A percentile compares a stretch with the other conserved stretches of the same genome.
Evolutionary conservation across 148 eudicot genomes (phyloP).

Genomic region (Fagopyrum homotropicum): DNA sequence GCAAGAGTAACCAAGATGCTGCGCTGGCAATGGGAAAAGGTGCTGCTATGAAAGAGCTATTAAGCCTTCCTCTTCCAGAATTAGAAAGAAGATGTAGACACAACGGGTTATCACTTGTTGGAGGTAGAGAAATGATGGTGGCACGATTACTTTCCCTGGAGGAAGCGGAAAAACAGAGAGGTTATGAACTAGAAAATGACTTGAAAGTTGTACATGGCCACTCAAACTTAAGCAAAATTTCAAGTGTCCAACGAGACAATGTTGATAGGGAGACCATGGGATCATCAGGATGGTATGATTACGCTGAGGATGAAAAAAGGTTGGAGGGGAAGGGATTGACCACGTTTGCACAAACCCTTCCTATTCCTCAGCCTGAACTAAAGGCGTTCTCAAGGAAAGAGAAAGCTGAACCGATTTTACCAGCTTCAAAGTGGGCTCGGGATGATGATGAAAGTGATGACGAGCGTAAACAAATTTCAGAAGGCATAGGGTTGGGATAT

Average conservation of each 20-base stretch:
- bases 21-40: slow-evolving; percentile 93
- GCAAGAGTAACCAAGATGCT: slow-evolving; percentile 63
- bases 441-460: slow-evolving; percentile 82
- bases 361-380: slow-evolving; percentile 50
- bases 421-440: slow-evolving; percentile 95
- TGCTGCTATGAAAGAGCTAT: slow-evolving; percentile 79
- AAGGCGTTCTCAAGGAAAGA: slow-evolving; percentile 45
- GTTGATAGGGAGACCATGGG: slow-evolving; percentile 35
- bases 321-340: slow-evolving; percentile 30
- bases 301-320: slow-evolving; percentile 35
- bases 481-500: slow-evolving; percentile 72
- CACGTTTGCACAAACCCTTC: slow-evolving; percentile 31
- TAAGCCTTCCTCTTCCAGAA: slow-evolving; percentile 79
- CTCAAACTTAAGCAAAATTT: slow-evolving; percentile 38
- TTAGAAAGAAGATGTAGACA: slow-evolving; percentile 97
- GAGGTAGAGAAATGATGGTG: slow-evolving; percentile 96
- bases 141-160: slow-evolving; percentile 85
- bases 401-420: slow-evolving; percentile 48
- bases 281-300: slow-evolving; percentile 35
- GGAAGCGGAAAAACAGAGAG: slow-evolving; percentile 92
- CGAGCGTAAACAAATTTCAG: slow-evolving; percentile 52
- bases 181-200: slow-evolving; percentile 67
- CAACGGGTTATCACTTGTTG: slow-evolving; percentile 89
- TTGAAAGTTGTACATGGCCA: slow-evolving; percentile 51
- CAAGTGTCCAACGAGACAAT: slow-evolving; percentile 41